phyloP scores from a whole-genome alignment of 1,284 basidiomycete genomes.

The Baeospora myosura region DNA sequence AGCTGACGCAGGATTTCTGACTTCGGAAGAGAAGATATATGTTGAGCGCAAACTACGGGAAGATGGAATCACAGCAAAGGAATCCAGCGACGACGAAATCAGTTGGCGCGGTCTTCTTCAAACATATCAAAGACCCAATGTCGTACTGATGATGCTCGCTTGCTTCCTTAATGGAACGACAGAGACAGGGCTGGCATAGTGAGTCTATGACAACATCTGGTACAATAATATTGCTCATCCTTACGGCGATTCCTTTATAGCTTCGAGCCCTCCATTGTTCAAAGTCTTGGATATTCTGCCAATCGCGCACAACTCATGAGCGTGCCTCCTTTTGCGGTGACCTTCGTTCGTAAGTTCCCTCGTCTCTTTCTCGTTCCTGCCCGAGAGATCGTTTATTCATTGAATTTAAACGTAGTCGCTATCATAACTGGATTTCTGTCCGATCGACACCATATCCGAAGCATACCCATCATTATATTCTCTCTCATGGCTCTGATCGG shows the following conservation, averaged over 20 bases:
- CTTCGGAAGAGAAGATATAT: conserved; percentile 8
- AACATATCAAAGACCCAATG: conserved; percentile 31
- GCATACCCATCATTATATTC: conserved; percentile 17
- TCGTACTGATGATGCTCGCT: conserved; percentile 19
- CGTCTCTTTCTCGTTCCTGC: not conserved
- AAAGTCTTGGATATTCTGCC: conserved; percentile 6
- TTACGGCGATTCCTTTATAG: conserved; percentile 2
- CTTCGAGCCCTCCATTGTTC: conserved; percentile 11
- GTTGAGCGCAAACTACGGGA: conserved; percentile 12
- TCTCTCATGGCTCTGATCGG: conserved; percentile 19
- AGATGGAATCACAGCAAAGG: conserved; percentile 25
- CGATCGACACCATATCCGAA: conserved; percentile 23
- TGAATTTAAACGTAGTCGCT: conserved; percentile 18
- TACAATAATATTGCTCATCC: not conserved
- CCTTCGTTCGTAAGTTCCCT: conserved; percentile 6
- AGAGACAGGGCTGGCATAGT: conserved; percentile 8
- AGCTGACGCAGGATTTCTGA: conserved; percentile 7
- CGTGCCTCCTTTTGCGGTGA: conserved; percentile 12
- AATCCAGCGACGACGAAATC: conserved; percentile 27
- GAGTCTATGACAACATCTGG: not conserved
- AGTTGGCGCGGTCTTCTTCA: conserved; percentile 27
- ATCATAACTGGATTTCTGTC: conserved; percentile 21
- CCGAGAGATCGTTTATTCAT: not conserved
- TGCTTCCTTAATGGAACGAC: conserved; percentile 22
- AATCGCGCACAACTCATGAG: conserved; percentile 11